Conservation (phyloP, 768 basidiomycete species). For the Psilocybe cubensis region DNA sequence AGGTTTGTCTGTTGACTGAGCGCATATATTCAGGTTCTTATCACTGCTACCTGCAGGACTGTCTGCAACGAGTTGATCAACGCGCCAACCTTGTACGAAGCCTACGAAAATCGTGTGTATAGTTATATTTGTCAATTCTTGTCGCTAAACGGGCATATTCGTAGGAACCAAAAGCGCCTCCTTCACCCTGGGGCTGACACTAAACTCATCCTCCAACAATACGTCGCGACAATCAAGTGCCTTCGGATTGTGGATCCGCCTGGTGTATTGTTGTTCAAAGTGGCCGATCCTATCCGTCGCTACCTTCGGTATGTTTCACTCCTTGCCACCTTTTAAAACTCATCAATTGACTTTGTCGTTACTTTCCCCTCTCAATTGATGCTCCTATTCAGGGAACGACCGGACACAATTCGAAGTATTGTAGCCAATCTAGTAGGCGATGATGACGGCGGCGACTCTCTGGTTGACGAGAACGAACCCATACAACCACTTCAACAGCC, state of each 20-base stretch:
- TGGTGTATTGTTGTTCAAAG: constrained; percentile 90
- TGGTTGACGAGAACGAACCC: constrained; percentile 85
- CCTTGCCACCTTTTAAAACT: too few relatives aligned
- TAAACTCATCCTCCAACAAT: constrained; percentile 85
- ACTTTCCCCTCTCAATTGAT: too few relatives aligned
- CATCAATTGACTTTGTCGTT: too few relatives aligned
- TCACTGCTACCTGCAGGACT: constrained; percentile 52
- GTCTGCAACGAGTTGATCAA: constrained; percentile 80
- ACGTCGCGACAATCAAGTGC: constrained; percentile 91
- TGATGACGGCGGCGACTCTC: constrained; percentile 76
- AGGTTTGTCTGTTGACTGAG: constrained; percentile 43
- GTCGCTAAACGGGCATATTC: neutral
- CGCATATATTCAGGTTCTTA: neutral
- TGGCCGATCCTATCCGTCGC: constrained; percentile 88
- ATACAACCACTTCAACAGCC: constrained; percentile 74
- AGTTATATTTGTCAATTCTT: neutral
- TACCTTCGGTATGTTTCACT: constrained; percentile 76
- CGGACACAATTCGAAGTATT: constrained; percentile 93
- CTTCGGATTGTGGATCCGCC: constrained; percentile 90
- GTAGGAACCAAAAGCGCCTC: constrained; percentile 63
- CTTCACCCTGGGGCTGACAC: constrained; percentile 97
- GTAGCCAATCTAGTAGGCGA: constrained; percentile 91
- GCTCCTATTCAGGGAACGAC: constrained; percentile 63
- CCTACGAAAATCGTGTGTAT: constrained; percentile 80
- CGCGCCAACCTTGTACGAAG: constrained; percentile 74